phyloP scores from a whole-genome alignment of 345 rosid genomes.

The Noccaea bulbosa region DNA sequence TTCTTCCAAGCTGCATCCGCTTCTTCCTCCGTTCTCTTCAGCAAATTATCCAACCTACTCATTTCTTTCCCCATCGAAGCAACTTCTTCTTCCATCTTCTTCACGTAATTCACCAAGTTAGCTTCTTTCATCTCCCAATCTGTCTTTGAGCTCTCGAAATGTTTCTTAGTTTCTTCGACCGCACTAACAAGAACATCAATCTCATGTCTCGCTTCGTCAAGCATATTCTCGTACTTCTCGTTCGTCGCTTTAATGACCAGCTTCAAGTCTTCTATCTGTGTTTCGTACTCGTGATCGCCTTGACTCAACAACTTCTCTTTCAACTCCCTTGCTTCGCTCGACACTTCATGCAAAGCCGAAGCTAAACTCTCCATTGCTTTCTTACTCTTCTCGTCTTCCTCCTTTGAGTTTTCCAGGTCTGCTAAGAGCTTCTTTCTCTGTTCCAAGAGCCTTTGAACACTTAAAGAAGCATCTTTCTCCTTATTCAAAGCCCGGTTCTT shows the following conservation, averaged over 20 bases:
- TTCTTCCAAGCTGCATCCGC: constrained; percentile 69
- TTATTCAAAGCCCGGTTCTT: constrained; percentile 68
- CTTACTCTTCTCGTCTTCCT: constrained; percentile 95
- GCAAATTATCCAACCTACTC: constrained; percentile 66
- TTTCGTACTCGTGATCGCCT: constrained; percentile 77
- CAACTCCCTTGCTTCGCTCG: constrained; percentile 85
- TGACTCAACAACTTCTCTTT: constrained; percentile 78
- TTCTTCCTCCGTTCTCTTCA: constrained; percentile 77
- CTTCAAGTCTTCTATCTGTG: constrained; percentile 74
- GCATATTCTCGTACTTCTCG: constrained; percentile 81
- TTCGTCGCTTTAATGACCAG: constrained; percentile 77
- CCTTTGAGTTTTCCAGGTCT: constrained; percentile 70
- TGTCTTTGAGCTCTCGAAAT: constrained; percentile 55
- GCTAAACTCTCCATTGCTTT: constrained; percentile 98
- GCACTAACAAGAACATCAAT: constrained; percentile 58
- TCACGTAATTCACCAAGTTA: constrained; percentile 55
- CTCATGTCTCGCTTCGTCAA: constrained; percentile 75
- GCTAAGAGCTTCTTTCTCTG: constrained; percentile 75
- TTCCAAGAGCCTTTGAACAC: constrained; percentile 66
- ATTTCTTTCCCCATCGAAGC: constrained; percentile 69
- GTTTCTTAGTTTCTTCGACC: constrained; percentile 61
- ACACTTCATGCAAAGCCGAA: constrained; percentile 92
- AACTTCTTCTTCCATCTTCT: constrained; percentile 76
- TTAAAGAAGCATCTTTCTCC: constrained; percentile 78
- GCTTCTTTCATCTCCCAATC: constrained; percentile 88